phyloP scores from a whole-genome alignment of 1,284 basidiomycete species.

The Sporisorium scitamineum region DNA sequence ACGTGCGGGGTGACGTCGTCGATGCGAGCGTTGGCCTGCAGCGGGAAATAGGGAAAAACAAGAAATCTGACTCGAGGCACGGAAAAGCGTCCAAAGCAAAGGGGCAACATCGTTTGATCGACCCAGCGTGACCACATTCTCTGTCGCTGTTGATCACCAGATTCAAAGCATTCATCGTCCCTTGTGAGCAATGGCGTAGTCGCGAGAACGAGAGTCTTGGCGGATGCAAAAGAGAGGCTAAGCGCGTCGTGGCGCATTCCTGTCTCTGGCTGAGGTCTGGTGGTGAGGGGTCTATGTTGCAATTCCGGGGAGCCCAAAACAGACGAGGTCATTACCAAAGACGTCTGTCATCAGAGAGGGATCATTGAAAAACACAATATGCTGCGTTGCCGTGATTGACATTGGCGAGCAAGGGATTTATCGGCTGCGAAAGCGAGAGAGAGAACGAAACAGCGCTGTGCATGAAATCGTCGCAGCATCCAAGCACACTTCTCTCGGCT shows the following conservation, averaged over 20 bases:
- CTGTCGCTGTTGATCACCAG: neutral
- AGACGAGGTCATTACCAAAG: neutral
- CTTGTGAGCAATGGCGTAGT: too few species aligned
- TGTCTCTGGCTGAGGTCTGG: neutral
- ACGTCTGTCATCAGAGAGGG: neutral
- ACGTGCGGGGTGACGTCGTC: conserved; percentile 27
- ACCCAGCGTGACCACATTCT: neutral
- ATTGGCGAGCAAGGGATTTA: neutral
- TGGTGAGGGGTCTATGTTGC: neutral
- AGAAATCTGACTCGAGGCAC: too few species aligned
- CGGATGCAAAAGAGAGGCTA: neutral
- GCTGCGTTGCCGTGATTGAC: neutral
- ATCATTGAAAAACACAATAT: neutral
- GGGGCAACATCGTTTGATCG: neutral
- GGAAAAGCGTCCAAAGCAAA: neutral
- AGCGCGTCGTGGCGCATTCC: neutral
- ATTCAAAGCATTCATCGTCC: neutral
- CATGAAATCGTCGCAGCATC: neutral
- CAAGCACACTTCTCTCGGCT: neutral
- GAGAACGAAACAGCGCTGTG: too few species aligned
- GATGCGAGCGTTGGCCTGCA: conserved; percentile 1
- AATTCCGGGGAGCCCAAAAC: conserved; percentile 4
- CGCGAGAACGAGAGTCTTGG: neutral
- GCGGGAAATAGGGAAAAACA: neutral
- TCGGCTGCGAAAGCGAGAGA: neutral